Conservation (phyloP, 2,329 filamentous ascomycete genomes). For the Karstenula rhodostoma region DNA sequence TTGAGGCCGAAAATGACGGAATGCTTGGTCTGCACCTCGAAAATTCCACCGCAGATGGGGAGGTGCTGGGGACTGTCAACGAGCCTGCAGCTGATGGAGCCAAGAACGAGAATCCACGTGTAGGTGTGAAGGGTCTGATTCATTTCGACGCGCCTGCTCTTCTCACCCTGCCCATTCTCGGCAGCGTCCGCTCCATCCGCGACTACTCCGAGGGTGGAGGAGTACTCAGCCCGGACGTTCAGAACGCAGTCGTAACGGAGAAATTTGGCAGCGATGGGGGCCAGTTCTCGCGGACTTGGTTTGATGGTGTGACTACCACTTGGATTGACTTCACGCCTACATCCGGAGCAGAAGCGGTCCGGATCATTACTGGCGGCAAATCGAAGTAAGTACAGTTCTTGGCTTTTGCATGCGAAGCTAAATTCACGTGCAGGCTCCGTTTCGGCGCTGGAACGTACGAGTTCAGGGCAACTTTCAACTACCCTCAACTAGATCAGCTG, state of each 20-base stretch:
- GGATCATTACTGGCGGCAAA: slow-evolving; percentile 45
- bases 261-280: slow-evolving; percentile 54
- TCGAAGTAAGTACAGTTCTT: slow-evolving; percentile 32
- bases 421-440: slow-evolving; percentile 31
- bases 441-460: slow-evolving; percentile 64
- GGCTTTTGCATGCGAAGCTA: not conserved
- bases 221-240: slow-evolving; percentile 61
- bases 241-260: slow-evolving; percentile 60
- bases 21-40: slow-evolving; percentile 62
- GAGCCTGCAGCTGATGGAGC: slow-evolving; percentile 31
- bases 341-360: slow-evolving; percentile 41
- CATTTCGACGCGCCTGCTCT: slow-evolving; percentile 66
- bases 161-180: slow-evolving; percentile 65
- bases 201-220: slow-evolving; percentile 69
- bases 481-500: slow-evolving; percentile 67
- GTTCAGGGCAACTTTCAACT: slow-evolving; percentile 68
- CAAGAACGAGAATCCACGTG: slow-evolving; percentile 48
- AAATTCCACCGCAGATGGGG: slow-evolving; percentile 55
- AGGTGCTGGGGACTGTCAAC: slow-evolving; percentile 59
- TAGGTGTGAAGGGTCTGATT: slow-evolving; percentile 63
- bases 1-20: slow-evolving; percentile 63
- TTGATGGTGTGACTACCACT: slow-evolving; percentile 68
- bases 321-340: slow-evolving; percentile 56
- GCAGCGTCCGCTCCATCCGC: slow-evolving; percentile 69
- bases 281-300: slow-evolving; percentile 63